Percentiles rank a stretch among this genome's conserved stretches.
Conservation (phyloP, 345 rosid species). For the Brassica carinata region DNA sequence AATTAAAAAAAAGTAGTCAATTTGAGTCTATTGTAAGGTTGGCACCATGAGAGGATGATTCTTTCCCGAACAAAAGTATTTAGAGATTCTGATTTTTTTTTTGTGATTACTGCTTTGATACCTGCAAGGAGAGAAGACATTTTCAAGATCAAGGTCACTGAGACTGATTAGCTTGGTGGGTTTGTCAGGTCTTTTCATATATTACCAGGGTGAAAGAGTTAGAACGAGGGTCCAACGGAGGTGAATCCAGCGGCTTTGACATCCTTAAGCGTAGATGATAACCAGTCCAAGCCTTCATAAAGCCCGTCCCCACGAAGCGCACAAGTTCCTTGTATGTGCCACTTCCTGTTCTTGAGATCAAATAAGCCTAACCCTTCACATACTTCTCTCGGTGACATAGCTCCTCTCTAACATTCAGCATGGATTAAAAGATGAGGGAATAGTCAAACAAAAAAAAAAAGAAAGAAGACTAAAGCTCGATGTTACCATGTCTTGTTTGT, state of each 20-base stretch:
- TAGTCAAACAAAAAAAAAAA: not conserved
- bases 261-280: slow-evolving; percentile 83
- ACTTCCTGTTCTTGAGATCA: slow-evolving; percentile 92
- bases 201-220: slow-evolving; percentile 43
- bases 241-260: slow-evolving; percentile 92
- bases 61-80: slow-evolving; percentile 8
- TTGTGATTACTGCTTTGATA: not conserved
- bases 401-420: slow-evolving; percentile 69
- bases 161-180: not conserved
- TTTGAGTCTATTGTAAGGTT: slow-evolving; percentile 13
- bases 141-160: slow-evolving; percentile 6
- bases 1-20: not conserved
- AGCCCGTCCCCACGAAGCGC: slow-evolving; percentile 96
- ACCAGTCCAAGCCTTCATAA: slow-evolving; percentile 97
- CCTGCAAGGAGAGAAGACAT: slow-evolving; percentile 23
- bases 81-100: slow-evolving; percentile 6
- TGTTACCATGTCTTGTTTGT: slow-evolving; percentile 98
- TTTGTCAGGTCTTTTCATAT: not conserved
- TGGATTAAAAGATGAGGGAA: not conserved
- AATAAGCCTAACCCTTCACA: slow-evolving; percentile 87
- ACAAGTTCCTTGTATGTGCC: slow-evolving; percentile 99
- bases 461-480: not conserved
- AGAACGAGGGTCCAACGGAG: slow-evolving; percentile 73
- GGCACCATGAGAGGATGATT: slow-evolving; percentile 18
- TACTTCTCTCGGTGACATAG: slow-evolving; percentile 97